phyloP scores from a whole-genome alignment of 768 basidiomycete species.

The Trametes cinnabarina region DNA sequence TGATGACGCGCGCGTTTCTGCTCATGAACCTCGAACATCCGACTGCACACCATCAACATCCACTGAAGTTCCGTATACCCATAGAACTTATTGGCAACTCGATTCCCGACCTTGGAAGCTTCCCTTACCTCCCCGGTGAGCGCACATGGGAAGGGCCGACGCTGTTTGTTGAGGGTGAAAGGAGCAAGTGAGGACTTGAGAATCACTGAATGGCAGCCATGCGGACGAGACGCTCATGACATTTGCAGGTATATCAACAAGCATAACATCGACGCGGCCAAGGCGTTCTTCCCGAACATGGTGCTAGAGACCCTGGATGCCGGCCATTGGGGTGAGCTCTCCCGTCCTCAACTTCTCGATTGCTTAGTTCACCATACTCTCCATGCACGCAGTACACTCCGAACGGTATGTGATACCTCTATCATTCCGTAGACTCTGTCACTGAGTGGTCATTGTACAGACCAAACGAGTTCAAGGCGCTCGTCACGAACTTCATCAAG shows the following conservation, averaged over 20 bases:
- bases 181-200: slow-evolving; percentile 54
- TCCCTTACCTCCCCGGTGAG: slow-evolving; percentile 67
- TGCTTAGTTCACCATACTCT: background rate
- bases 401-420: slow-evolving; percentile 48
- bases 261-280: slow-evolving; percentile 58
- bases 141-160: slow-evolving; percentile 55
- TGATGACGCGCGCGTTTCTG: slow-evolving; percentile 75
- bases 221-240: no score
- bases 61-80: slow-evolving; percentile 72
- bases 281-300: slow-evolving; percentile 73
- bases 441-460: slow-evolving; percentile 24
- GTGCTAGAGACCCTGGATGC: slow-evolving; percentile 63
- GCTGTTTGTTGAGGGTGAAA: slow-evolving; percentile 75
- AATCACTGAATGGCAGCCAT: no score
- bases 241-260: slow-evolving; percentile 82
- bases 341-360: background rate
- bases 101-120: slow-evolving; percentile 70
- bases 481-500: slow-evolving; percentile 33
- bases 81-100: slow-evolving; percentile 59
- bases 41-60: slow-evolving; percentile 28
- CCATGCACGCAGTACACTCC: slow-evolving; percentile 61
- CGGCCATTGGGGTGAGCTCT: slow-evolving; percentile 79
- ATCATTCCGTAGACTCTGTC: background rate
- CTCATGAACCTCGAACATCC: slow-evolving; percentile 72
- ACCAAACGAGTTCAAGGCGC: slow-evolving; percentile 54